A percentile compares a stretch with the other conserved stretches of the same genome.
phyloP scores from a whole-genome alignment of 441 rosid genomes.

The Pelargonium cotyledonis region DNA sequence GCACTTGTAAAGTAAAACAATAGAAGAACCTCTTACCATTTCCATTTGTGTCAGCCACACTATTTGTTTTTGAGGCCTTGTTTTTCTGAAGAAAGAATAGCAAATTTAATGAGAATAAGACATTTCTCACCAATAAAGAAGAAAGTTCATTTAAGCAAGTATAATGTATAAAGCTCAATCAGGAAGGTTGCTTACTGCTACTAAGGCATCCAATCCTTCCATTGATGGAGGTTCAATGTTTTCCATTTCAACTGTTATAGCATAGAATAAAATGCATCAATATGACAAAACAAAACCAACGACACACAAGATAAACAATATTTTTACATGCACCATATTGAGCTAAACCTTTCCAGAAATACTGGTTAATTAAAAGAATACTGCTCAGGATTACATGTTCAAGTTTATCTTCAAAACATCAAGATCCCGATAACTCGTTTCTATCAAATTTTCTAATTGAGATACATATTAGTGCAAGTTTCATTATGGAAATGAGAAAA shows the following conservation, averaged over 20 bases:
- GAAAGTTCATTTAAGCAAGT: not conserved
- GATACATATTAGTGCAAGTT: too few relatives aligned
- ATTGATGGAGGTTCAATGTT: constrained; percentile 2
- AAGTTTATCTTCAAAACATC: too few relatives aligned
- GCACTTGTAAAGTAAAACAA: not conserved
- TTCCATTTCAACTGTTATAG: constrained; percentile 38
- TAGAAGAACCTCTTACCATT: constrained; percentile 44
- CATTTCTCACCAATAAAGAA: not conserved
- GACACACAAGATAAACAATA: not conserved
- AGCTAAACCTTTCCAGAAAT: too few relatives aligned
- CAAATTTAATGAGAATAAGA: constrained; percentile 8
- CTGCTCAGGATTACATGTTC: too few relatives aligned
- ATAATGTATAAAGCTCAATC: not conserved
- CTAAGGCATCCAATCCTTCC: constrained; percentile 50
- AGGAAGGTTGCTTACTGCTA: constrained; percentile 39
- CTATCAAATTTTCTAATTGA: too few relatives aligned
- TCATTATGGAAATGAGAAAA: too few relatives aligned
- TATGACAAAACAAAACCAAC: constrained; percentile 19
- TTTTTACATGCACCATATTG: too few relatives aligned
- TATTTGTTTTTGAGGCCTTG: constrained; percentile 40
- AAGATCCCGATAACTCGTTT: too few relatives aligned
- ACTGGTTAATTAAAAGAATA: too few relatives aligned
- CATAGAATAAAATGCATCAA: not conserved
- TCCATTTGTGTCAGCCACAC: constrained; percentile 28
- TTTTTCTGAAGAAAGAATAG: constrained; percentile 37